Evolutionary conservation across 2,329 filamentous ascomycete species (phyloP).

Genomic region (Colletotrichum australisinense): DNA sequence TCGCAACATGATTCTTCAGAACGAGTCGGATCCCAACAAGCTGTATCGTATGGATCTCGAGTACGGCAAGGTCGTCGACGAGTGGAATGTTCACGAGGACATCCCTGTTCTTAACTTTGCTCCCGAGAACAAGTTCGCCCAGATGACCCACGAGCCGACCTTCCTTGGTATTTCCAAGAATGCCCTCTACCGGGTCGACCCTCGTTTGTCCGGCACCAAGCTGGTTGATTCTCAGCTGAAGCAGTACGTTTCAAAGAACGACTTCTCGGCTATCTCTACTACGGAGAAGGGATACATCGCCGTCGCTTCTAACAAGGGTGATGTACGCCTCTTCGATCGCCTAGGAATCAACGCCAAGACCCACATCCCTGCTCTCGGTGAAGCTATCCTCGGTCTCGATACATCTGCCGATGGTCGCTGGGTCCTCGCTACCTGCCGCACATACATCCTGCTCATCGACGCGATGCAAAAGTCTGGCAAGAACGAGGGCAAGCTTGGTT

Average conservation of each 20-base stretch:
- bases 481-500: constrained; percentile 97
- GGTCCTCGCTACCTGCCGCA: constrained; percentile 93
- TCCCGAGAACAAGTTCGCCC: constrained; percentile 96
- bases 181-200: constrained; percentile 92
- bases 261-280: constrained; percentile 93
- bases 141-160: constrained; percentile 95
- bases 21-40: constrained; percentile 84
- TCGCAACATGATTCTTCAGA: constrained; percentile 89
- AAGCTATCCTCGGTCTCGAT: constrained; percentile 94
- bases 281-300: constrained; percentile 98
- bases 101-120: constrained; percentile 93
- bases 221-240: constrained; percentile 93
- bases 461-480: constrained; percentile 91
- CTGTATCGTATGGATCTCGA: constrained; percentile 98
- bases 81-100: constrained; percentile 98
- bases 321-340: constrained; percentile 95
- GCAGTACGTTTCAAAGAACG: constrained; percentile 96
- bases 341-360: constrained; percentile 98
- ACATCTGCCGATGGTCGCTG: constrained; percentile 96
- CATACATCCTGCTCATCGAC: constrained; percentile 94
- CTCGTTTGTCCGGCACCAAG: constrained; percentile 89
- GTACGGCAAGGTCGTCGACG: constrained; percentile 96
- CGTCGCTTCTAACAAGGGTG: constrained; percentile 96
- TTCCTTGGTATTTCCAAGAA: constrained; percentile 95
- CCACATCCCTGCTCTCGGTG: constrained; percentile 92